Conservation (phyloP, 78 protist genomes). For the Cyanophora paradoxa region DNA sequence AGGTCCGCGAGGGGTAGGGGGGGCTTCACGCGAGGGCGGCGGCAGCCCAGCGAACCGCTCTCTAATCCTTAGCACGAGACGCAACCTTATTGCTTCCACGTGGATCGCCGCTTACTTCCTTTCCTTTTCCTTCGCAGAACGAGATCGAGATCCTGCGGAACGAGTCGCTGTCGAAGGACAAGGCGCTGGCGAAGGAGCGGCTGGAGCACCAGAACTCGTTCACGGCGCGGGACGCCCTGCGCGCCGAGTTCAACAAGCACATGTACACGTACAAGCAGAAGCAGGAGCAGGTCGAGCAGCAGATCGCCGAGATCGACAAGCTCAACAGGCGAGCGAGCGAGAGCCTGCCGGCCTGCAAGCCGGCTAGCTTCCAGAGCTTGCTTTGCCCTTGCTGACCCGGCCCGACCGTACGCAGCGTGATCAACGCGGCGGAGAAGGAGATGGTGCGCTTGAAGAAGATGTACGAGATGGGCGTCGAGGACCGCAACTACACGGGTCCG, state of each 20-base stretch:
- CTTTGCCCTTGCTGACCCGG: too few relatives aligned
- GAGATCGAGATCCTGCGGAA: constrained; percentile 50
- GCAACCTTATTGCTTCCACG: too few relatives aligned
- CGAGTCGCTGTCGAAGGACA: constrained; percentile 25
- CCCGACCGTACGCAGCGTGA: too few relatives aligned
- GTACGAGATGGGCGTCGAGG: constrained; percentile 54
- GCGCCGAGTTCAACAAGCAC: constrained; percentile 8
- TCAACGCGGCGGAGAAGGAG: constrained; percentile 49
- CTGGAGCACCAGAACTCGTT: not conserved
- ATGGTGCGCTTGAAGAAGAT: constrained; percentile 47
- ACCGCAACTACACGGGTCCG: constrained; percentile 46
- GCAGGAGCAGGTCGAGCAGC: constrained; percentile 30
- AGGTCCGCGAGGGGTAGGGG: constrained; percentile 8
- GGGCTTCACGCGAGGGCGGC: too few relatives aligned
- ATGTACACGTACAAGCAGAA: not conserved
- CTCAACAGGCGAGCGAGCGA: too few relatives aligned
- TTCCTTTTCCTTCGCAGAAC: constrained; percentile 6
- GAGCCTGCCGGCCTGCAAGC: too few relatives aligned
- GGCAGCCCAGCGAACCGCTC: too few relatives aligned
- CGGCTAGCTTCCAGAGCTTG: too few relatives aligned
- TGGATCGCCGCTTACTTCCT: too few relatives aligned
- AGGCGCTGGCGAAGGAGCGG: constrained; percentile 15
- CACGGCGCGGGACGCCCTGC: not conserved
- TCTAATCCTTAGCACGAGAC: too few relatives aligned
- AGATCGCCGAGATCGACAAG: constrained; percentile 39